phyloP scores from a whole-genome alignment of 2,329 filamentous ascomycete species.

The Talaromyces sp. region DNA sequence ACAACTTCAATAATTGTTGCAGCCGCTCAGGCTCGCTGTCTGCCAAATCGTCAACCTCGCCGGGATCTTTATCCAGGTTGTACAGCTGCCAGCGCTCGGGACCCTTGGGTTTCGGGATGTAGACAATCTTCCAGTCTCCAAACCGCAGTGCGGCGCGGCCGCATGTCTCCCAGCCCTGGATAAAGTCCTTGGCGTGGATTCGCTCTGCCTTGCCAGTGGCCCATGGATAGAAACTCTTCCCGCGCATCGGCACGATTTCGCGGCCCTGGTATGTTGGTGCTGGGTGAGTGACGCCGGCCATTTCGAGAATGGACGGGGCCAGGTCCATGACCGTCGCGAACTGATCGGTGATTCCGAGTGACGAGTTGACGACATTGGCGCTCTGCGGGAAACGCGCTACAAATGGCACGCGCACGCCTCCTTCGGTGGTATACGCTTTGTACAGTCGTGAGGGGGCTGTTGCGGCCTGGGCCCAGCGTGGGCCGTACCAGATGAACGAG shows the following conservation, averaged over 20 bases:
- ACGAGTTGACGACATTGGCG: slow-evolving; percentile 17
- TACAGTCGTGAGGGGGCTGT: slow-evolving; percentile 47
- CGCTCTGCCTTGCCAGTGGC: slow-evolving; percentile 27
- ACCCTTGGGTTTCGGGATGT: slow-evolving; percentile 51
- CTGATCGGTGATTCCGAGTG: slow-evolving; percentile 40
- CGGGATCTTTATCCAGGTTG: slow-evolving; percentile 47
- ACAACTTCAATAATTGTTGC: slow-evolving; percentile 45
- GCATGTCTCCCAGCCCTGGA: slow-evolving; percentile 54
- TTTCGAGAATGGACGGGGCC: slow-evolving; percentile 39
- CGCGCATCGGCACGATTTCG: slow-evolving; percentile 48
- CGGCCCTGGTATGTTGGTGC: slow-evolving; percentile 48
- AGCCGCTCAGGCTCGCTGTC: slow-evolving; percentile 39
- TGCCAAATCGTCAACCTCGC: slow-evolving; percentile 45
- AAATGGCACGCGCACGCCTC: slow-evolving; percentile 50
- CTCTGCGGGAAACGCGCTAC: slow-evolving; percentile 39
- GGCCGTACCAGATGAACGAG: slow-evolving; percentile 57
- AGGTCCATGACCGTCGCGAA: slow-evolving; percentile 52
- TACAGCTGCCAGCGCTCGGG: slow-evolving; percentile 55
- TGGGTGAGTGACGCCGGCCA: slow-evolving; percentile 44
- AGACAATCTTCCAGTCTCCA: slow-evolving; percentile 54
- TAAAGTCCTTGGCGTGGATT: slow-evolving; percentile 48
- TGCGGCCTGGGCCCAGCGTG: slow-evolving; percentile 50
- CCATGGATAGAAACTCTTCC: slow-evolving; percentile 42
- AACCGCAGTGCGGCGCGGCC: slow-evolving; percentile 50
- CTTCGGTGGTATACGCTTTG: slow-evolving; percentile 45